phyloP scores from a whole-genome alignment of 495 filamentous ascomycete genomes.

The Daldinia decipiens region DNA sequence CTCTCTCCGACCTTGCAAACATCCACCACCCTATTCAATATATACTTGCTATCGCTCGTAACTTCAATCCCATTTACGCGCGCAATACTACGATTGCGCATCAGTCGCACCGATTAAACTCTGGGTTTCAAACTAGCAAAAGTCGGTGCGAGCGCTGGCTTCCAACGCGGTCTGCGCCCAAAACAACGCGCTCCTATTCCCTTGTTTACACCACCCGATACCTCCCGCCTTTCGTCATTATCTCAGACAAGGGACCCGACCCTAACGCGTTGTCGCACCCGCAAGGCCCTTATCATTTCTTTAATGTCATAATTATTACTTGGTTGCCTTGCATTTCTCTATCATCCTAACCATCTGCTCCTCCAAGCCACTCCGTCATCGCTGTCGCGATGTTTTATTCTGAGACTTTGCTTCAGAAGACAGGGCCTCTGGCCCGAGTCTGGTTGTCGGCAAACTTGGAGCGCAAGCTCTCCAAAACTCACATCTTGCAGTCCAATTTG shows the following conservation, averaged over 20 bases:
- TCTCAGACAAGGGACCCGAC: slow-evolving; percentile 22
- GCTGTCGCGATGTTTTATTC: slow-evolving; percentile 91
- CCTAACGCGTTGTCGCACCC: slow-evolving; percentile 43
- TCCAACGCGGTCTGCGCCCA: slow-evolving; percentile 44
- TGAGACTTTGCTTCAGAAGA: slow-evolving; percentile 93
- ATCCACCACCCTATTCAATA: slow-evolving; percentile 22
- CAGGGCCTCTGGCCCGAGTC: slow-evolving; percentile 94
- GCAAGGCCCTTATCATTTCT: slow-evolving; percentile 37
- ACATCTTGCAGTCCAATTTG: slow-evolving; percentile 91
- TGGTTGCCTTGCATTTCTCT: slow-evolving; percentile 18
- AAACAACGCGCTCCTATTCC: slow-evolving; percentile 53
- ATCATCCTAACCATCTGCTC: slow-evolving; percentile 33
- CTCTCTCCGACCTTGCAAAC: slow-evolving; percentile 36
- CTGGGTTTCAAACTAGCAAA: slow-evolving; percentile 5
- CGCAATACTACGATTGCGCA: slow-evolving; percentile 25
- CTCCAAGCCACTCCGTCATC: slow-evolving; percentile 52
- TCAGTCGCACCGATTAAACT: slow-evolving; percentile 34
- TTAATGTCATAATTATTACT: slow-evolving; percentile 45
- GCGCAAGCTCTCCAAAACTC: slow-evolving; percentile 94
- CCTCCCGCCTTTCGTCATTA: slow-evolving; percentile 38
- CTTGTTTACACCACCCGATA: slow-evolving; percentile 50
- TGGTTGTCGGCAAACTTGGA: slow-evolving; percentile 98
- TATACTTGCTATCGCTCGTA: slow-evolving; percentile 34
- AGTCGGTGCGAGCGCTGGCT: slow-evolving; percentile 31
- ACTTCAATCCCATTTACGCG: slow-evolving; percentile 17